Evolutionary conservation across 2,329 filamentous ascomycete genomes (phyloP).

Genomic region (Colletotrichum viniferum): DNA sequence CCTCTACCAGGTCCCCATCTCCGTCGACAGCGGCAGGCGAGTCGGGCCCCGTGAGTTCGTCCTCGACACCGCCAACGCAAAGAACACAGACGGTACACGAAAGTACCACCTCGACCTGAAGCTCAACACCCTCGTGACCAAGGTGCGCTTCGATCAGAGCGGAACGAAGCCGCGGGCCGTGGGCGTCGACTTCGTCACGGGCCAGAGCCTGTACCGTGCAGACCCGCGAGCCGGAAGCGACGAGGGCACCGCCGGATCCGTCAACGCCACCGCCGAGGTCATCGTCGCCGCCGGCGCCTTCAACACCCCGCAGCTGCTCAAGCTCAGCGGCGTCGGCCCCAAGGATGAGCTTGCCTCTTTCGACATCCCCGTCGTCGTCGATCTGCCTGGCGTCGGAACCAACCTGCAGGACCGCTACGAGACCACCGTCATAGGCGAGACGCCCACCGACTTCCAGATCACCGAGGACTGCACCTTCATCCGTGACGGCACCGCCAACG

Average conservation of each 20-base stretch:
- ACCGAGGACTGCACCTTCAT: conserved; percentile 31
- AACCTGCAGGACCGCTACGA: conserved; percentile 45
- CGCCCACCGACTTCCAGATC: conserved; percentile 30
- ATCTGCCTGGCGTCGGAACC: conserved; percentile 67
- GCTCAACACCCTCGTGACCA: conserved; percentile 43
- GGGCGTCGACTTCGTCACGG: conserved; percentile 47
- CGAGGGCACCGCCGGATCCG: conserved; percentile 23
- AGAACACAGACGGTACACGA: conserved; percentile 45
- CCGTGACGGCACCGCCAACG: conserved; percentile 26
- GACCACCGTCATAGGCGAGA: conserved; percentile 23
- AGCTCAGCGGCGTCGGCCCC: conserved; percentile 49
- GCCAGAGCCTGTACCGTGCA: conserved; percentile 44
- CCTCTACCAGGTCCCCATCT: conserved; percentile 58
- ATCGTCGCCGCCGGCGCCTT: conserved; percentile 52
- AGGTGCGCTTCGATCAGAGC: conserved; percentile 43
- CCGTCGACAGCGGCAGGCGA: conserved; percentile 45
- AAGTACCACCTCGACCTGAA: conserved; percentile 44
- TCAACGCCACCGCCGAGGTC: conserved; percentile 45
- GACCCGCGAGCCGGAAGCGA: conserved; percentile 41
- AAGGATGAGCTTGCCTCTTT: conserved; percentile 40
- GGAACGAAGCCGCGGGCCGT: conserved; percentile 37
- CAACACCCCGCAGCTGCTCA: conserved; percentile 51
- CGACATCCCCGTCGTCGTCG: conserved; percentile 54
- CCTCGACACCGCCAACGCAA: conserved; percentile 49
- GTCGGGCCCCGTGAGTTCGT: conserved; percentile 56